Base-by-base conservation (phyloP, 192 early-diverging fungal species). In the Linnemannia schmuckeri region DNA sequence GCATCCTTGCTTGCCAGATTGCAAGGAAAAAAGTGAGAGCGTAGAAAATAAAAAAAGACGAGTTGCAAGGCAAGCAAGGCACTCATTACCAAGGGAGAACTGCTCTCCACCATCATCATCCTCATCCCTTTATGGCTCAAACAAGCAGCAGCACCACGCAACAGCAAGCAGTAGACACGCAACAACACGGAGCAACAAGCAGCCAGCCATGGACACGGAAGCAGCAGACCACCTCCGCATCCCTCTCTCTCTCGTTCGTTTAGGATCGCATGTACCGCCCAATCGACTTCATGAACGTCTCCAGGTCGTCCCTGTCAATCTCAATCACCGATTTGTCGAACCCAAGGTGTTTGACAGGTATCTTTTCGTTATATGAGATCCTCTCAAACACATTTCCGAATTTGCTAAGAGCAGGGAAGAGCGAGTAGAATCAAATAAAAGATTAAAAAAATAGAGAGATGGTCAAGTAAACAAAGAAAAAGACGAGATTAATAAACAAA, bases 321-420 rank as follows among this genome's bases (percentile, higher is more conserved):
- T 97, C 96, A 22, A 98, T 83, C 24, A 94, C 92, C 7, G 93
- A 92, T n/a, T 93, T 91, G 80, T 98, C 97, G 90, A 99, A 99
- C 47, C 94, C 94, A 76, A 97, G 96, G 72, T 92, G 90, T 30
- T 90, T 91, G 17, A 94, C 88, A 1, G 92, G 89, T 3, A 94
- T 96, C 66, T 92, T 90, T 38, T 94, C 90, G 40, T 93, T 90
- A 17, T 90, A 81, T 0, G 97, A 96, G 6, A 96, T 93, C 74
- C 93, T 90, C 83, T 95, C 93, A 88, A 98, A 99, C 9, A 96
- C 94, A 77, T 94, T 78, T 0, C 96, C 96, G 87, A 98, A 98
- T 46, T 82, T 93, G 90, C 92, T 97, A 81, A 77, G 80, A 84
- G 5, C 35, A 24, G 46, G 27, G 15, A 35, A 20, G 30, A 9